These are phyloP conservation scores for Aspergillus quadricinctus DNA, from an alignment of 2,329 filamentous ascomycete genomes.

Conservation along the genomic window DNA sequence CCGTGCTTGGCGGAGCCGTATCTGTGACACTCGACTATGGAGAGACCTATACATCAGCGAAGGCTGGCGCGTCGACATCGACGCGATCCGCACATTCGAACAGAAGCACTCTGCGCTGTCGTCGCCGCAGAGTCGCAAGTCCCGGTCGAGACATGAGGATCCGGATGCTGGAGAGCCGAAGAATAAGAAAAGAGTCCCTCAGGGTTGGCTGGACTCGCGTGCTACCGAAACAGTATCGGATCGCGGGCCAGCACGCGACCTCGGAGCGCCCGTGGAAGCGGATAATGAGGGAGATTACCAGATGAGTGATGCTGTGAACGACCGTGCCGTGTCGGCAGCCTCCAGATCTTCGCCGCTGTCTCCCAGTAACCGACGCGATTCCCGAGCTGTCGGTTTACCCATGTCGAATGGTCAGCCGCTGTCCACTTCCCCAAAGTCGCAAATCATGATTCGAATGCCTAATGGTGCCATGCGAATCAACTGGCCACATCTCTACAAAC, in stretches of 20 bases:
- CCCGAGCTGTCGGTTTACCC: constrained; percentile 5
- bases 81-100: constrained; percentile 65
- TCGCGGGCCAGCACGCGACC: constrained; percentile 1
- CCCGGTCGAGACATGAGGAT: constrained; percentile 45
- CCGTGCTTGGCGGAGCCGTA: constrained; percentile 73
- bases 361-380: constrained; percentile 9
- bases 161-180: constrained; percentile 47
- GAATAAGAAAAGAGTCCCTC: constrained; percentile 50
- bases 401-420: constrained; percentile 11
- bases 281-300: constrained; percentile 40
- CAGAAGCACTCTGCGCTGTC: constrained; percentile 41
- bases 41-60: constrained; percentile 75
- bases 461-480: constrained; percentile 59
- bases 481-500: constrained; percentile 90
- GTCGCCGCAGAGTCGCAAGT: constrained; percentile 41
- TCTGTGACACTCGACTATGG: constrained; percentile 83
- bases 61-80: constrained; percentile 72
- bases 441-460: constrained; percentile 28
- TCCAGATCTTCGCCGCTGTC: constrained; percentile 15
- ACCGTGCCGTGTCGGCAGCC: constrained; percentile 13
- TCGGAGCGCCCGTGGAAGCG: constrained; percentile 9
- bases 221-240: constrained; percentile 20
- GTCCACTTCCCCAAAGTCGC: constrained; percentile 24
- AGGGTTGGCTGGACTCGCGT: constrained; percentile 40
- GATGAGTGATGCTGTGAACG: constrained; percentile 39